A percentile compares a stretch with the other conserved stretches of the same genome.
phyloP scores from a whole-genome alignment of 2,329 filamentous ascomycete genomes.

The Tolypocladium paradoxum region DNA sequence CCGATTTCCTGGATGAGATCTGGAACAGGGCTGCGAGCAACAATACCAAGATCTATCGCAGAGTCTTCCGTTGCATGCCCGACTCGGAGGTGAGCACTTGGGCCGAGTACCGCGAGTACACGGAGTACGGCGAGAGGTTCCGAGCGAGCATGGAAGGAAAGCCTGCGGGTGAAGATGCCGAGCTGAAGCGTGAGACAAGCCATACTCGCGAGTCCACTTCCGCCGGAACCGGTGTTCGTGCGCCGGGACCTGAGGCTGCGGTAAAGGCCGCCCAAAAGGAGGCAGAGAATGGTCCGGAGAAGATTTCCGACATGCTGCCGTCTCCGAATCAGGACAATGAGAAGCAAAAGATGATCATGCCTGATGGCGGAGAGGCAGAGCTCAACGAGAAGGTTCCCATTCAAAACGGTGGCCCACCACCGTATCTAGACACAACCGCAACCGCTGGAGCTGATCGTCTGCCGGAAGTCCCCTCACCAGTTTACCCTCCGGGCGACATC shows the following conservation, averaged over 20 bases:
- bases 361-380: conserved; percentile 16
- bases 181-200: conserved; percentile 28
- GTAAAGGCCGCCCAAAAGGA: conserved; percentile 21
- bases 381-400: conserved; percentile 21
- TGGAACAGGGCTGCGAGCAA: conserved; percentile 85
- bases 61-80: conserved; percentile 93
- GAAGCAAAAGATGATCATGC: conserved; percentile 20
- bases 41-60: conserved; percentile 88
- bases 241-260: conserved; percentile 28
- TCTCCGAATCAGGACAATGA: conserved; percentile 12
- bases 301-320: conserved; percentile 15
- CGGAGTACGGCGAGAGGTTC: conserved; percentile 68
- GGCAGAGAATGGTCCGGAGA: conserved; percentile 23
- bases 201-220: conserved; percentile 18
- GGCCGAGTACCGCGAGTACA: conserved; percentile 83
- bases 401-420: background rate
- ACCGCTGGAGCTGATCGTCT: background rate
- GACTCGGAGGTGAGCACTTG: conserved; percentile 90
- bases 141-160: conserved; percentile 53
- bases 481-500: conserved; percentile 26
- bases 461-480: background rate
- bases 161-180: conserved; percentile 36
- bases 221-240: conserved; percentile 29
- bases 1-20: conserved; percentile 73
- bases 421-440: background rate